Conservation (phyloP, 208 protist species). For the Trypanosomatidae sp. region DNA sequence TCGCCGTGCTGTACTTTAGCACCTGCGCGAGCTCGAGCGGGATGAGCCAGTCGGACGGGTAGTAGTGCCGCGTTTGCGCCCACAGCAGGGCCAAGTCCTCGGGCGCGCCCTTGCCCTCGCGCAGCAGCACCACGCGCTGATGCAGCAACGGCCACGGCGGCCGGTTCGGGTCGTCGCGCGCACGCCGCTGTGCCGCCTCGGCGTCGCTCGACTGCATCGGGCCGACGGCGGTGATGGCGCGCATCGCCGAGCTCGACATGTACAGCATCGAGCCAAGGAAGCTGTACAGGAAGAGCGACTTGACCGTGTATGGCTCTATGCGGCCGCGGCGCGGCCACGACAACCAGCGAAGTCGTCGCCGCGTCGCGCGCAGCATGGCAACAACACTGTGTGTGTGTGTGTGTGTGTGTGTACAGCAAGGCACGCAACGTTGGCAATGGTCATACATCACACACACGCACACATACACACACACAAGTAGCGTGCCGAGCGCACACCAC, state of each 20-base stretch:
- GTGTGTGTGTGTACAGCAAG: not conserved
- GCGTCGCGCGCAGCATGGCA: conserved; percentile 38
- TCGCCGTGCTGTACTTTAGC: conserved; percentile 69
- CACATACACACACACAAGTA: not conserved
- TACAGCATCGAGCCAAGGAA: too few species aligned
- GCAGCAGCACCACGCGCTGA: conserved; percentile 62
- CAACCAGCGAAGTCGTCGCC: conserved; percentile 23
- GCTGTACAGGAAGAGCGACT: conserved; percentile 66
- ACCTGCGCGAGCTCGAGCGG: conserved; percentile 76
- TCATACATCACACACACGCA: not conserved
- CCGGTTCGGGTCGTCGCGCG: conserved; percentile 63
- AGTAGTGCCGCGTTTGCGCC: conserved; percentile 78
- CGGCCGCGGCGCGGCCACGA: conserved; percentile 40
- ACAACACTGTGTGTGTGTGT: conserved; percentile 24
- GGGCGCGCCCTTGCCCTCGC: conserved; percentile 49
- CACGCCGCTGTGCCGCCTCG: too few species aligned
- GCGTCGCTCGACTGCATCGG: too few species aligned
- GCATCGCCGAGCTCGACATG: too few species aligned
- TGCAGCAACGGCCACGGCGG: conserved; percentile 80
- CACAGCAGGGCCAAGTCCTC: conserved; percentile 72
- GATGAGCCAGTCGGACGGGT: conserved; percentile 75
- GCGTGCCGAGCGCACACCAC: not conserved
- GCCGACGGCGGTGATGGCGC: too few species aligned
- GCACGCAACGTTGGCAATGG: too few species aligned
- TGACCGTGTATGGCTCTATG: conserved; percentile 69